A percentile compares a stretch with the other conserved stretches of the same genome.
Conservation (phyloP, 2,329 filamentous ascomycete species). For the Phialophora expanda region DNA sequence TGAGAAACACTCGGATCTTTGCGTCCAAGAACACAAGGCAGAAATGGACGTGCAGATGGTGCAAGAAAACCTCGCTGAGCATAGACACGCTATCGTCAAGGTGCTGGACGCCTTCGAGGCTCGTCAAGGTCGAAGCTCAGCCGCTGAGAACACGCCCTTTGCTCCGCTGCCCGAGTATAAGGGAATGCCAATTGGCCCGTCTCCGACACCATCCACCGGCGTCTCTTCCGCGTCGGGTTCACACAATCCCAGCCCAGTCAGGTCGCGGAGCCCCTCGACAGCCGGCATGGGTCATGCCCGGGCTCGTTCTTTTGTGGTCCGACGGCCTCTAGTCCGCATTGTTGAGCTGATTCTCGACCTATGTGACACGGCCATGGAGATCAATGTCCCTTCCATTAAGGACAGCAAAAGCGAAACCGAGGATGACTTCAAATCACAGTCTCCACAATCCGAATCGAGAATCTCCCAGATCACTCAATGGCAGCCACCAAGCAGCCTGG, state of each 20-base stretch:
- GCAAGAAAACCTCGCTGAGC: conserved; percentile 88
- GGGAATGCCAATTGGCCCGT: conserved; percentile 73
- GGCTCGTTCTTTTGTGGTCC: conserved; percentile 89
- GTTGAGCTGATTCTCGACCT: conserved; percentile 93
- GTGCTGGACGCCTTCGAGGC: conserved; percentile 91
- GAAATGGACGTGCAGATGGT: conserved; percentile 98
- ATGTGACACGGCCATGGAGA: conserved; percentile 93
- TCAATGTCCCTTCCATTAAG: conserved; percentile 91
- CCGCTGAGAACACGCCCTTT: conserved; percentile 54
- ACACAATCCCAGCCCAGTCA: conserved; percentile 63
- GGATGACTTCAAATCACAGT: conserved; percentile 87
- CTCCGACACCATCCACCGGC: conserved; percentile 70
- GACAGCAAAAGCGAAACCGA: conserved; percentile 69
- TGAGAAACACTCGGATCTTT: conserved; percentile 96
- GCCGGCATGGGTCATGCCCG: conserved; percentile 78
- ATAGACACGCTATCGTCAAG: conserved; percentile 91
- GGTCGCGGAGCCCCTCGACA: conserved; percentile 66
- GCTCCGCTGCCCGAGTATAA: conserved; percentile 75
- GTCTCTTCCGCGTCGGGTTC: conserved; percentile 71
- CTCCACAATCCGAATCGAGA: conserved; percentile 91
- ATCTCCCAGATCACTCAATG: conserved; percentile 95
- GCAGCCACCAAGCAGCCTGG: conserved; percentile 89
- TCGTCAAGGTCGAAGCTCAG: conserved; percentile 67
- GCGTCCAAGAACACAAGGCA: conserved; percentile 90
- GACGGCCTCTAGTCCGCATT: conserved; percentile 86